Base-by-base conservation (phyloP, 306 rosid genomes). In the Citrullus amarus region DNA sequence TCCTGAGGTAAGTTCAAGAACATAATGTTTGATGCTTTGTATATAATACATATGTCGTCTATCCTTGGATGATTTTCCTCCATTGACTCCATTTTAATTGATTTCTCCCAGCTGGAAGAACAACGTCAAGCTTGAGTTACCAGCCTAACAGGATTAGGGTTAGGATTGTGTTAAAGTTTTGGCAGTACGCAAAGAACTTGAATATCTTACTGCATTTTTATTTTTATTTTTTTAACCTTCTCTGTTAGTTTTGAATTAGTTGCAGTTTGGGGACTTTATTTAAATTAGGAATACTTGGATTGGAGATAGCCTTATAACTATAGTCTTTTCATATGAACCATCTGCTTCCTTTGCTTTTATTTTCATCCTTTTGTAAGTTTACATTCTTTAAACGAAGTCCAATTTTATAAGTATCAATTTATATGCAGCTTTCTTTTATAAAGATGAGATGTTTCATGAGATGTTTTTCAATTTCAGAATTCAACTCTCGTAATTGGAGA, bases 61-160 rank as follows among this genome's bases (percentile, higher is more conserved):
- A 65, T 58, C 48, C 56, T 55, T 66, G 75, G 71, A 51, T 8
- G 62, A 53, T 51, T 43, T 79, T 85, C 58, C 44, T 38, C 75
- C 50, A 78, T 75, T 86, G 67, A 82, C 75, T 66, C 70, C 63
- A n/a, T 25, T 48, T 57, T 78, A 22, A 1, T 8, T 80, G 30
- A 68, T 66, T 34, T 44, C 10, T 2, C 81, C 86, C 91, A 93
- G 98, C 81, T 90, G 93, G 98, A 93, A 91, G 97, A 93, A 91
- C 84, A 91, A 88, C 76, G 89, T 79, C 22, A 93, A 85, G 86
- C 98, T 93, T 57, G 86, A 93, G 78, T 79, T 93, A 79, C 98
- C 98, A 38, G 98, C 96, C 66, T 94, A 86, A 15, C 36, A 13
- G 8, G 66, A 11, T 68, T 68, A 41, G 73, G 2, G 7, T 28